Conservation (phyloP, 1,284 basidiomycete species). For the Papiliotrema terrestris region DNA sequence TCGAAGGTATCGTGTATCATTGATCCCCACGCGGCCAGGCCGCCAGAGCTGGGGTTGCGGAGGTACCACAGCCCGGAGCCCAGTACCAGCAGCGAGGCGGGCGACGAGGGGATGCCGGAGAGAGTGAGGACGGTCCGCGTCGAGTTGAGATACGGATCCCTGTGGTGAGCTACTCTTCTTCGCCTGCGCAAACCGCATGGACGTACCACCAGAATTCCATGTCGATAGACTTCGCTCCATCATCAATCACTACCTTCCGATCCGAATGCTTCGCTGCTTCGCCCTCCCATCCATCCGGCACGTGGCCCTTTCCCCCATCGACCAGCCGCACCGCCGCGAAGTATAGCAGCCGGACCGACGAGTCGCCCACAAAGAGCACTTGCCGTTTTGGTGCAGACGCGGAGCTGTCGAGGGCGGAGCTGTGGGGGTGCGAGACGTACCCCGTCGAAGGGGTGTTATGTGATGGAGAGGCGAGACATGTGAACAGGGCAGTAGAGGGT, state of each 20-base stretch:
- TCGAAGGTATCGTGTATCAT: constrained; percentile 64
- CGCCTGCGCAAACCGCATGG: background rate
- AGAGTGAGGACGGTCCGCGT: constrained; percentile 54
- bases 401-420: background rate
- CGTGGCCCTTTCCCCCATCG: constrained; percentile 19
- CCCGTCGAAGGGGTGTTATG: constrained; percentile 16
- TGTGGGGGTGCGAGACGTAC: background rate
- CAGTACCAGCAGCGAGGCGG: constrained; percentile 67
- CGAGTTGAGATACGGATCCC: constrained; percentile 64
- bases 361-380: constrained; percentile 80
- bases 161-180: constrained; percentile 6
- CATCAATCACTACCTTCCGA: constrained; percentile 44
- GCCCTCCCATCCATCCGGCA: constrained; percentile 29
- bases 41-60: constrained; percentile 67
- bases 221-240: constrained; percentile 42
- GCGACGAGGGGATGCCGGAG: constrained; percentile 24
- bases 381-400: constrained; percentile 21
- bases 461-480: constrained; percentile 23
- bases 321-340: constrained; percentile 63
- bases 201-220: constrained; percentile 66
- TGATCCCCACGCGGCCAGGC: constrained; percentile 69
- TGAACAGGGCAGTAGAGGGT: constrained; percentile 12
- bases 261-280: constrained; percentile 65
- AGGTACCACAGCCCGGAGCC: constrained; percentile 86
- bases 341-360: constrained; percentile 71